phyloP scores from a whole-genome alignment of 2,329 filamentous ascomycete genomes.

The Curvularia spicifera region DNA sequence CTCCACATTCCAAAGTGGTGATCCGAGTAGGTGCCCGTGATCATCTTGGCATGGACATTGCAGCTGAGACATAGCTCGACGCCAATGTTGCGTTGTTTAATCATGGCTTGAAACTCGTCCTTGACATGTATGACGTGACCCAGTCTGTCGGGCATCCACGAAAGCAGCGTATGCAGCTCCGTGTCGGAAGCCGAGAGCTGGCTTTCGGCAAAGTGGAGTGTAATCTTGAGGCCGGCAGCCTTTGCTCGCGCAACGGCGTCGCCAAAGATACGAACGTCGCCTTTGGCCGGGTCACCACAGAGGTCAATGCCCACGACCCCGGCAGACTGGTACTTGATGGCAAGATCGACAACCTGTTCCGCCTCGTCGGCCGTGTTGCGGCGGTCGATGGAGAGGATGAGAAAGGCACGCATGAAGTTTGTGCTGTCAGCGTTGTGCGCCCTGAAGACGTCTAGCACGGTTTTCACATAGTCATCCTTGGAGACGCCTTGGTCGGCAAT shows the following conservation, averaged over 20 bases:
- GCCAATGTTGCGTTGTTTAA: conserved; percentile 62
- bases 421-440: conserved; percentile 53
- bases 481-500: conserved; percentile 62
- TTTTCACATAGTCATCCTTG: conserved; percentile 68
- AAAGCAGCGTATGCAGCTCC: conserved; percentile 70
- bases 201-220: conserved; percentile 80
- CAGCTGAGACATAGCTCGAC: conserved; percentile 81
- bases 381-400: conserved; percentile 79
- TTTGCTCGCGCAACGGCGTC: conserved; percentile 66
- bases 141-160: conserved; percentile 70
- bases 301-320: conserved; percentile 78
- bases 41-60: conserved; percentile 79
- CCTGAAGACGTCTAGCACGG: conserved; percentile 69
- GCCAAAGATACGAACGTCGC: conserved; percentile 66
- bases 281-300: conserved; percentile 74
- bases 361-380: conserved; percentile 66
- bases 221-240: conserved; percentile 64
- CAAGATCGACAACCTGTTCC: conserved; percentile 68
- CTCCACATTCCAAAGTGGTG: conserved; percentile 82
- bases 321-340: conserved; percentile 58
- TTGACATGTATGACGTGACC: conserved; percentile 82
- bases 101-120: conserved; percentile 64
- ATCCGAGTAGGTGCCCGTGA: conserved; percentile 66
- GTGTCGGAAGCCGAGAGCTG: conserved; percentile 60
- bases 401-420: conserved; percentile 62